These are phyloP conservation scores for Volvox reticuliferus DNA, from an alignment of 139 green algal species.

Conservation along the genomic window DNA sequence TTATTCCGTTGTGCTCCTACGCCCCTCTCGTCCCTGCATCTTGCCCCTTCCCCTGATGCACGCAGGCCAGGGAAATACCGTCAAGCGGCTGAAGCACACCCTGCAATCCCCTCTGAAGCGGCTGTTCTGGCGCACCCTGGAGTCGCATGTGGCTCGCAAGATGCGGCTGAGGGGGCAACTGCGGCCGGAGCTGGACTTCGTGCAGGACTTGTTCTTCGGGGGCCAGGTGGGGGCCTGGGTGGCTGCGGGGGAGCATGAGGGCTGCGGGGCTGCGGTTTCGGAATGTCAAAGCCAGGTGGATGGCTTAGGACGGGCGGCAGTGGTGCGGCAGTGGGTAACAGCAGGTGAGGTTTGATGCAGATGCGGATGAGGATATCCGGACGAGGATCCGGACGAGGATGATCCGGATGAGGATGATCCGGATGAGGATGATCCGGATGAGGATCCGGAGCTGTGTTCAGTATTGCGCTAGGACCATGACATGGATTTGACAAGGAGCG, in stretches of 20 bases:
- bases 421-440: too few relatives aligned
- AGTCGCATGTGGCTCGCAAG: background rate
- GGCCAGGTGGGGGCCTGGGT: constrained; percentile 33
- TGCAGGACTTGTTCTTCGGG: constrained; percentile 39
- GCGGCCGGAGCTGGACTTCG: constrained; percentile 25
- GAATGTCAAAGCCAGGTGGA: background rate
- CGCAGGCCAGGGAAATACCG: background rate
- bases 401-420: too few relatives aligned
- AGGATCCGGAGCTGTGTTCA: too few relatives aligned
- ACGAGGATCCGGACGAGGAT: too few relatives aligned
- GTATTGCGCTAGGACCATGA: too few relatives aligned
- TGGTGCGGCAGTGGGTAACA: too few relatives aligned
- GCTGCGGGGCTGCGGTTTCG: background rate
- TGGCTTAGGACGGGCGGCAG: too few relatives aligned
- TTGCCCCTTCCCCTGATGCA: background rate
- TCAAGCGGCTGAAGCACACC: constrained; percentile 8
- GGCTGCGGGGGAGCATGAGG: background rate
- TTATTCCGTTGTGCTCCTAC: too few relatives aligned
- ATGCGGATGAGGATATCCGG: too few relatives aligned
- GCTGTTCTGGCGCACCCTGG: constrained; percentile 9
- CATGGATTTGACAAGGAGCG: too few relatives aligned
- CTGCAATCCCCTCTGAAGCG: background rate
- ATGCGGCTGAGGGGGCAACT: background rate
- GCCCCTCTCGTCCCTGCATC: background rate
- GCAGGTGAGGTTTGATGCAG: too few relatives aligned